Conservation (phyloP, 345 rosid species). For the Brassica rapa region DNA sequence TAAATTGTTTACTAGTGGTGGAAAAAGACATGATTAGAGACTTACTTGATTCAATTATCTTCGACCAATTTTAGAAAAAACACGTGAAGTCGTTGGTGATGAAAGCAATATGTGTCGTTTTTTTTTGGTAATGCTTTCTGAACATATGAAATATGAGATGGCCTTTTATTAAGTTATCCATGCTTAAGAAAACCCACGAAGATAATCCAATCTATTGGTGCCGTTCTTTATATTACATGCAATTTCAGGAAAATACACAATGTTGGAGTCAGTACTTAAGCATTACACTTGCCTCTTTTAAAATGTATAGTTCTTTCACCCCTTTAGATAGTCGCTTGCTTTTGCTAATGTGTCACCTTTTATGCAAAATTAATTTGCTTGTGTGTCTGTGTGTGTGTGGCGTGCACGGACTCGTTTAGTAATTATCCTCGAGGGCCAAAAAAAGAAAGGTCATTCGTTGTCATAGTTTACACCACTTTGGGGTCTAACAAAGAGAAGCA, state of each 20-base stretch:
- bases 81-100: conserved; percentile 13
- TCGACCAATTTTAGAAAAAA: conserved; percentile 14
- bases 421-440: not conserved
- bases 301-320: not conserved
- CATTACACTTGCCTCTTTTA: not conserved
- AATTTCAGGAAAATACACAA: not conserved
- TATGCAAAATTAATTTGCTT: not conserved
- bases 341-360: conserved; percentile 7
- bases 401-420: not conserved
- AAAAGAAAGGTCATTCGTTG: conserved; percentile 12
- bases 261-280: not conserved
- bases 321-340: conserved; percentile 3
- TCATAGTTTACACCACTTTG: conserved; percentile 8
- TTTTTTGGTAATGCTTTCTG: not conserved
- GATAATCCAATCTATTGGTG: not conserved
- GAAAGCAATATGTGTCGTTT: conserved; percentile 5
- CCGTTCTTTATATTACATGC: not conserved
- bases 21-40: not conserved
- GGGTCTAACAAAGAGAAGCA: conserved; percentile 19
- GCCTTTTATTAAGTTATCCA: not conserved
- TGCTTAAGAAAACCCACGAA: not conserved
- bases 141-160: not conserved
- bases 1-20: not conserved
- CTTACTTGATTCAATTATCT: conserved; percentile 10
- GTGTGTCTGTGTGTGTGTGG: not conserved